A percentile compares a stretch with the other conserved stretches of the same genome.
phyloP scores from a whole-genome alignment of 805 yeast species.

The Tetrapisispora arboricola region DNA sequence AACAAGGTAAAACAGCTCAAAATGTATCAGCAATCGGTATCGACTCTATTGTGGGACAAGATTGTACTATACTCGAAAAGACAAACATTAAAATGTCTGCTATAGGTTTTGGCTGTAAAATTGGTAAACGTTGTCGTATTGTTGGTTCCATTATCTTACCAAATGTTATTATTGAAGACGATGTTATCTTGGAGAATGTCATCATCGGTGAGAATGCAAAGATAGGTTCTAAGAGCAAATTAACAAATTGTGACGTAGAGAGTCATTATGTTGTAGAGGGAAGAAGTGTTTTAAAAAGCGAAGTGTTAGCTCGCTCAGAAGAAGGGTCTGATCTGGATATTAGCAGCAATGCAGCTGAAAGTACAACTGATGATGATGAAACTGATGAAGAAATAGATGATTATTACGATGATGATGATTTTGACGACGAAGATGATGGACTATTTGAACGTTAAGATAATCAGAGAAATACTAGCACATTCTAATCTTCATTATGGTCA shows the following conservation, averaged over 20 bases:
- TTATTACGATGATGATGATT: constrained; percentile 36
- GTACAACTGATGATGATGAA: constrained; percentile 28
- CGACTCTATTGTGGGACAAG: constrained; percentile 69
- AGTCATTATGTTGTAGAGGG: constrained; percentile 59
- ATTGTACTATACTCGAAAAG: constrained; percentile 63
- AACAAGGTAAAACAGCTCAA: constrained; percentile 29
- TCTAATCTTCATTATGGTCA: too few relatives aligned
- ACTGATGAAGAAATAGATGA: constrained; percentile 29
- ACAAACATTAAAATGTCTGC: constrained; percentile 82
- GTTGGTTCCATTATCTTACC: constrained; percentile 77
- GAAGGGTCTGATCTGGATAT: constrained; percentile 15
- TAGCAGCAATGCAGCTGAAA: constrained; percentile 24
- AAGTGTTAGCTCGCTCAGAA: constrained; percentile 36
- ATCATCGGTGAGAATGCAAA: constrained; percentile 62
- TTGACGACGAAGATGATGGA: constrained; percentile 45
- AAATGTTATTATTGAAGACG: constrained; percentile 67
- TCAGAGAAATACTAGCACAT: too few relatives aligned
- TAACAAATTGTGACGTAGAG: constrained; percentile 79
- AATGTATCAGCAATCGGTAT: constrained; percentile 66
- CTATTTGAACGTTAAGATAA: constrained; percentile 48
- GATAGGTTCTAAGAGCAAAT: constrained; percentile 53
- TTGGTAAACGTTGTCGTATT: constrained; percentile 81
- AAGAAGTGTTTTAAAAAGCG: constrained; percentile 46
- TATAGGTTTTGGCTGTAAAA: constrained; percentile 59
- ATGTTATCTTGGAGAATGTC: constrained; percentile 68